Percentiles rank a stretch among this genome's conserved stretches.
These are phyloP conservation scores for Sugiyamaella marilandica DNA, from an alignment of 805 yeast genomes.

Conservation along the genomic window DNA sequence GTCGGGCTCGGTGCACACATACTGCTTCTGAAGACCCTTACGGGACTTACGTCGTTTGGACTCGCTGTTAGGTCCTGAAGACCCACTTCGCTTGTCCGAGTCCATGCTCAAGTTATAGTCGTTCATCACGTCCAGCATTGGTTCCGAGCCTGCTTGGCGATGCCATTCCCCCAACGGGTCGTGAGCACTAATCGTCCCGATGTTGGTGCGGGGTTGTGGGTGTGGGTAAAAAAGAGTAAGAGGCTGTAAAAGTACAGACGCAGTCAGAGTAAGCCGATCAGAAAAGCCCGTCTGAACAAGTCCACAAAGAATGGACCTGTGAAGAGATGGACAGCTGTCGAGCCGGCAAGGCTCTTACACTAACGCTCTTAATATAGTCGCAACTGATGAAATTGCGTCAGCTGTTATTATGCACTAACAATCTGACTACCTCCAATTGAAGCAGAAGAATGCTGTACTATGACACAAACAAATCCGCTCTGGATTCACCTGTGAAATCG, in stretches of 20 bases:
- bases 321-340: no score
- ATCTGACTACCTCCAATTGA: no score
- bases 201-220: not conserved
- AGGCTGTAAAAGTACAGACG: not conserved
- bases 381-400: no score
- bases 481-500: no score
- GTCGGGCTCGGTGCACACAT: constrained; percentile 26
- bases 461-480: no score
- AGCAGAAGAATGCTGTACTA: no score
- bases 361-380: no score
- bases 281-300: not conserved
- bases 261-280: not conserved
- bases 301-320: not conserved
- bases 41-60: constrained; percentile 23
- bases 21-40: constrained; percentile 28
- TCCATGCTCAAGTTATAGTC: constrained; percentile 1
- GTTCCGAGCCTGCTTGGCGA: not conserved
- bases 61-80: not conserved
- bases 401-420: no score
- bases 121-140: constrained; percentile 6
- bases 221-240: not conserved
- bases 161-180: no score
- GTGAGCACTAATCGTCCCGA: no score
- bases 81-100: not conserved
- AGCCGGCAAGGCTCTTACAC: no score